These are phyloP conservation scores for Tripterygium wilfordii DNA, from an alignment of 177 flowering plant genomes.

Conservation along the genomic window DNA sequence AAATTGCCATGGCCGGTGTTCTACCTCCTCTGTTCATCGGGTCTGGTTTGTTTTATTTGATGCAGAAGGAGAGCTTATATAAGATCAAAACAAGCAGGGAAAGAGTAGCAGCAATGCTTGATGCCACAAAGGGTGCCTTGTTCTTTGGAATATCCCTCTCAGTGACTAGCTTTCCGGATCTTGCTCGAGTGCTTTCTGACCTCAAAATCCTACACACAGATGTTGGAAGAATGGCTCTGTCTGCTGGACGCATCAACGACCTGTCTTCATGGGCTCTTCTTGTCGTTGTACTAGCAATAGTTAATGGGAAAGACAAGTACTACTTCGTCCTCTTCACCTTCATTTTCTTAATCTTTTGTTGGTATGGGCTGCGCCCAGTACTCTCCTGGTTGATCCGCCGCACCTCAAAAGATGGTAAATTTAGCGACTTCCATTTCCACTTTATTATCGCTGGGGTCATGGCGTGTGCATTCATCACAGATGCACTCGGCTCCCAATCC, in stretches of 20 bases:
- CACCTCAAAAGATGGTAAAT: not conserved
- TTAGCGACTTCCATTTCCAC: conserved; percentile 11
- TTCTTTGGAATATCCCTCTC: no score
- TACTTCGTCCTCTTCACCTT: not conserved
- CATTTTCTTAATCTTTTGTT: conserved; percentile 5
- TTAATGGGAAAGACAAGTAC: not conserved
- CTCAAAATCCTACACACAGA: conserved; percentile 41
- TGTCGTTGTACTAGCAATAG: not conserved
- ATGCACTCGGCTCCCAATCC: conserved; percentile 26
- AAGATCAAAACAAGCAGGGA: no score
- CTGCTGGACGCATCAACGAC: conserved; percentile 18
- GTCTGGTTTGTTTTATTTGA: no score
- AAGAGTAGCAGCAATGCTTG: no score
- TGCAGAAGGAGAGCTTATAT: no score
- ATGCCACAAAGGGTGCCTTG: no score
- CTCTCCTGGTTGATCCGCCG: conserved; percentile 9
- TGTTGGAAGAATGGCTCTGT: conserved; percentile 18
- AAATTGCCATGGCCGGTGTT: no score
- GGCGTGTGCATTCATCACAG: conserved; percentile 22
- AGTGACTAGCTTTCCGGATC: conserved; percentile 17
- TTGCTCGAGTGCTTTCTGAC: conserved; percentile 18
- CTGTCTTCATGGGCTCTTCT: conserved; percentile 21
- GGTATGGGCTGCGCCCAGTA: conserved; percentile 15
- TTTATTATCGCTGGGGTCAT: conserved; percentile 15
- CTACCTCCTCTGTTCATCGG: no score